Percentiles rank a stretch among this genome's conserved stretches.
These are phyloP conservation scores for Fusarium concolor DNA, from an alignment of 2,329 filamentous ascomycete genomes.

Conservation along the genomic window DNA sequence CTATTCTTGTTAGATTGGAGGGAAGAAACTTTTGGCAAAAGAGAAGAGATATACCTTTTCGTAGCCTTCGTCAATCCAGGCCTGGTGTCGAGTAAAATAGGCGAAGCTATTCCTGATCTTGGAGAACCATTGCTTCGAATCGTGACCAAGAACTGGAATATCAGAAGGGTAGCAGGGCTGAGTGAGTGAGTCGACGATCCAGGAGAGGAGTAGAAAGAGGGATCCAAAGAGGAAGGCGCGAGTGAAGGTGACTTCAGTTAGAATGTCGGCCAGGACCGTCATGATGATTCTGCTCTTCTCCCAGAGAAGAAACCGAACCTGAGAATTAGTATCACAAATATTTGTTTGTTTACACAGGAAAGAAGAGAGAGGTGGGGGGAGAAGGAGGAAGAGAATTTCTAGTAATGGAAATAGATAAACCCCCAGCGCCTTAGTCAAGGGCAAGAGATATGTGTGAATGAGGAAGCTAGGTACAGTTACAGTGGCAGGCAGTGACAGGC, in stretches of 20 bases:
- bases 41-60: slow-evolving; percentile 49
- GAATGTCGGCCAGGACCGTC: slow-evolving; percentile 27
- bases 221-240: slow-evolving; percentile 46
- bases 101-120: slow-evolving; percentile 55
- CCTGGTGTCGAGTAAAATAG: slow-evolving; percentile 53
- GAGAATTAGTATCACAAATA: not conserved
- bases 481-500: too few relatives aligned
- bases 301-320: not conserved
- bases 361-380: not conserved
- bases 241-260: slow-evolving; percentile 48
- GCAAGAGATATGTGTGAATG: not conserved
- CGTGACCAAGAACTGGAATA: slow-evolving; percentile 57
- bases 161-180: slow-evolving; percentile 55
- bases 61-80: slow-evolving; percentile 59
- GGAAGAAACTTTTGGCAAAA: too few relatives aligned
- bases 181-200: slow-evolving; percentile 54
- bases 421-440: not conserved
- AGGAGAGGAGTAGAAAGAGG: slow-evolving; percentile 53
- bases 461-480: too few relatives aligned
- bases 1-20: slow-evolving; percentile 39
- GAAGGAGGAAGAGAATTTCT: not conserved
- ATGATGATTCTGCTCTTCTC: slow-evolving; percentile 4
- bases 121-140: slow-evolving; percentile 49
- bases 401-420: not conserved
- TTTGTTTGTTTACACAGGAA: not conserved